Evolutionary conservation across 352 stramenopile genomes (phyloP).

Genomic region (Aphanomyces euteiches): DNA sequence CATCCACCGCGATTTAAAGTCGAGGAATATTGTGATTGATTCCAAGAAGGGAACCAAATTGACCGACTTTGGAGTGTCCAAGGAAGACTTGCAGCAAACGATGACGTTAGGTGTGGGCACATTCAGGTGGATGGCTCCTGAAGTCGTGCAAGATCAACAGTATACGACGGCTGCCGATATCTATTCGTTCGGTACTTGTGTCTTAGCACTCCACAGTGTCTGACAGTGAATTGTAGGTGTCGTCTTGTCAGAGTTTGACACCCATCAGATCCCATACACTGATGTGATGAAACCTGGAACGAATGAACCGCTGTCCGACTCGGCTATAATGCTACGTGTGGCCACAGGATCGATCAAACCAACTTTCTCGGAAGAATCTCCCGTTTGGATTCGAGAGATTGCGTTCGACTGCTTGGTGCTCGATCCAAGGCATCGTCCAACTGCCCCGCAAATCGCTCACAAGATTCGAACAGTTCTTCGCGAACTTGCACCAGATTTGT

Average conservation of each 20-base stretch:
- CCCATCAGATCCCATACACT: background rate
- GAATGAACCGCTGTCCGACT: background rate
- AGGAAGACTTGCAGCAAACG: slow-evolving; percentile 2
- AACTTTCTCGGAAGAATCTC: background rate
- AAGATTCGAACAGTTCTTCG: background rate
- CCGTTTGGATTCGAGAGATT: background rate
- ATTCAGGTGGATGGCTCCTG: background rate
- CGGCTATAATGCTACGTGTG: background rate
- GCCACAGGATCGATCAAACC: background rate
- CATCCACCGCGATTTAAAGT: background rate
- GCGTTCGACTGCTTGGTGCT: background rate
- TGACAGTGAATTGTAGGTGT: background rate
- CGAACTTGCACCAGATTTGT: background rate
- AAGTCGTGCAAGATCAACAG: background rate
- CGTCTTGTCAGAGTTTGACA: background rate
- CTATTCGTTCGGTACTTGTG: background rate
- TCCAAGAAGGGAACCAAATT: background rate
- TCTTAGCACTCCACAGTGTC: background rate
- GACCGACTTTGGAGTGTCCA: background rate
- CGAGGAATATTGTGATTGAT: background rate
- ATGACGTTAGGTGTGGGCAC: background rate
- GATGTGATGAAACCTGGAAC: background rate
- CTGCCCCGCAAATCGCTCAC: background rate
- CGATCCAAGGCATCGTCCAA: background rate
- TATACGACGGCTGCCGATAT: background rate